Evolutionary conservation across 495 filamentous ascomycete genomes (phyloP).

Genomic region (Penicillium egyptiacum): DNA sequence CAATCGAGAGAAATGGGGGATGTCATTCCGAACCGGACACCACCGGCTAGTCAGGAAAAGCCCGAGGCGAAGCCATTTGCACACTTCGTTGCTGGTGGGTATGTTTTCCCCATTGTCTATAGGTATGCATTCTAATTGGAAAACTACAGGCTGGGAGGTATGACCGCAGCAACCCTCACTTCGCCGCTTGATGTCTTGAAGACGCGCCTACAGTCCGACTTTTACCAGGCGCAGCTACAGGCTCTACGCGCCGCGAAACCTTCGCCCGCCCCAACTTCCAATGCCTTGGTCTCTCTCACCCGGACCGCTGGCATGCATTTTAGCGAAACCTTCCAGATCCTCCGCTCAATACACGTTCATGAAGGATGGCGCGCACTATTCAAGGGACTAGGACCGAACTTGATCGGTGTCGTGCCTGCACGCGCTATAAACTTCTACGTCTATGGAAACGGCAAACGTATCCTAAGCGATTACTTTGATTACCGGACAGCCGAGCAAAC

Average conservation of each 20-base stretch:
- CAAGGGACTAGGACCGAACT: conserved; percentile 58
- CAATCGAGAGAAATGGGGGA: conserved; percentile 66
- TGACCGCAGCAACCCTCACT: conserved; percentile 83
- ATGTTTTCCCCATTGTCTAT: conserved; percentile 25
- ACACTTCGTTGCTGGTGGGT: conserved; percentile 88
- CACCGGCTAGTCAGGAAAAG: conserved; percentile 36
- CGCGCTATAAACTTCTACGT: conserved; percentile 59
- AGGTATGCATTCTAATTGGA: background rate
- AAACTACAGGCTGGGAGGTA: conserved; percentile 68
- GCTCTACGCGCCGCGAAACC: conserved; percentile 41
- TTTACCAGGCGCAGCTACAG: conserved; percentile 71
- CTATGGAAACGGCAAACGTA: conserved; percentile 58
- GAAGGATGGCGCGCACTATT: conserved; percentile 61
- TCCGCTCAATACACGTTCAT: conserved; percentile 50
- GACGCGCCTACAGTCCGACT: conserved; percentile 86
- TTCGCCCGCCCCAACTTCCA: conserved; percentile 41
- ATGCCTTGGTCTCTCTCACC: conserved; percentile 44
- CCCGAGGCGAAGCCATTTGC: conserved; percentile 78
- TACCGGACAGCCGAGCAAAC: conserved; percentile 42
- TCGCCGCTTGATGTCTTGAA: conserved; percentile 89
- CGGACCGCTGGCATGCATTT: conserved; percentile 52
- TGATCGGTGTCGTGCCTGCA: conserved; percentile 58
- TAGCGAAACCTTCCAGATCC: conserved; percentile 57
- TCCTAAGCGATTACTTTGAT: conserved; percentile 49
- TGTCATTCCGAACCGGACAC: conserved; percentile 44